Evolutionary conservation across 2,329 filamentous ascomycete species (phyloP).

Genomic region (Penicillium vulpinum): DNA sequence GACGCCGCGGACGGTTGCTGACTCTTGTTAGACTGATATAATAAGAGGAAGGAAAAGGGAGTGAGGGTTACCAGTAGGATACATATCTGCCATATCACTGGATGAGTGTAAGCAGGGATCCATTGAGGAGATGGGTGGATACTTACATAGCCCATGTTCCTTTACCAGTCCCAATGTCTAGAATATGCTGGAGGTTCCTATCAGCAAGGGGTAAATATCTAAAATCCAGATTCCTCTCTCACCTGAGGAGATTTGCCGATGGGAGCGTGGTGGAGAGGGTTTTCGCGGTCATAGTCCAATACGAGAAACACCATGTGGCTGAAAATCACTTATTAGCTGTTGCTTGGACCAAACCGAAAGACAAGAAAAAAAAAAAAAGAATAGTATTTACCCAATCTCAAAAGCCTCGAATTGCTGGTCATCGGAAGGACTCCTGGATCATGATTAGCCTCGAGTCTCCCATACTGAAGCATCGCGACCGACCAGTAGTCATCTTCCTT

Average conservation of each 20-base stretch:
- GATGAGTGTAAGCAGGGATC: not conserved
- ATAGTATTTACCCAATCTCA: conserved; percentile 15
- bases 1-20: conserved; percentile 20
- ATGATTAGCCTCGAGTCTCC: not conserved
- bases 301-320: conserved; percentile 20
- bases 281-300: conserved; percentile 15
- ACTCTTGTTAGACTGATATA: not conserved
- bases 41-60: not conserved
- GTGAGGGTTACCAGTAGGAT: not conserved
- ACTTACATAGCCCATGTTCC: conserved; percentile 21
- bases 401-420: conserved; percentile 23
- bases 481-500: conserved; percentile 24
- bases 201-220: not conserved
- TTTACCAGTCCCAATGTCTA: conserved; percentile 21
- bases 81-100: conserved; percentile 11
- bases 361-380: not conserved
- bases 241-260: conserved; percentile 17
- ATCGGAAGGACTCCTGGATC: conserved; percentile 18
- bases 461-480: not conserved
- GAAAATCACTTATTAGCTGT: not conserved
- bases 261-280: conserved; percentile 18
- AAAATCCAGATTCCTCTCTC: not conserved
- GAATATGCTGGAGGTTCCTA: conserved; percentile 8
- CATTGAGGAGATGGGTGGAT: not conserved
- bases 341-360: not conserved